Percentiles rank a stretch among this genome's conserved stretches.
Conservation (phyloP, 345 rosid species). For the Eucalyptus erythrocorys region DNA sequence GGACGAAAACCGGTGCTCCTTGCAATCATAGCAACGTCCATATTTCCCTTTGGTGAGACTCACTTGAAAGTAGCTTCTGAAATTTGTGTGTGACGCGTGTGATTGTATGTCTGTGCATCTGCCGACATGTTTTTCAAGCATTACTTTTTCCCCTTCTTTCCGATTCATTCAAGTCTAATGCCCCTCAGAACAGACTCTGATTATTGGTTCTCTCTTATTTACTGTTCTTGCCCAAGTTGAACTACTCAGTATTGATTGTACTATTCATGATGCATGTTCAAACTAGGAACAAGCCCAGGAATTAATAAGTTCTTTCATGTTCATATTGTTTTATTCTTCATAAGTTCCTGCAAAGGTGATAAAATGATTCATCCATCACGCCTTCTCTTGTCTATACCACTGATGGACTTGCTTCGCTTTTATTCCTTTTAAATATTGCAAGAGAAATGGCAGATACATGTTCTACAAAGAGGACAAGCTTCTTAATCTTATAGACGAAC, state of each 20-base stretch:
- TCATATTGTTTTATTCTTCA: neutral
- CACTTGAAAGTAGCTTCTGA: neutral
- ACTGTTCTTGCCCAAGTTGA: neutral
- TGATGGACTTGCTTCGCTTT: neutral
- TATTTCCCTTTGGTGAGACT: constrained; percentile 34
- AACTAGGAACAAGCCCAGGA: neutral
- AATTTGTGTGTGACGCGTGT: neutral
- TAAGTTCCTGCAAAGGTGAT: neutral
- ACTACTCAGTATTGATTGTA: neutral
- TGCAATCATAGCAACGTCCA: constrained; percentile 24
- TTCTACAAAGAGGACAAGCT: neutral
- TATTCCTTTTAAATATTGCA: neutral
- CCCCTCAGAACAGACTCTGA: neutral
- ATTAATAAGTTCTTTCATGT: neutral
- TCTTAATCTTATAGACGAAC: neutral
- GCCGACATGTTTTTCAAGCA: neutral
- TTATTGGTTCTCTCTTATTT: neutral
- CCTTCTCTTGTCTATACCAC: neutral
- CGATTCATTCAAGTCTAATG: neutral
- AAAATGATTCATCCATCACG: neutral
- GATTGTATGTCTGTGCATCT: neutral
- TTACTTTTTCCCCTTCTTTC: neutral
- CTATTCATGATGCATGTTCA: neutral
- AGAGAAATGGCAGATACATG: neutral
- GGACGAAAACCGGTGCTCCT: constrained; percentile 46